Percentiles rank a stretch among this genome's conserved stretches.
Conservation (phyloP, 768 basidiomycete genomes). For the Lactarius indigo region DNA sequence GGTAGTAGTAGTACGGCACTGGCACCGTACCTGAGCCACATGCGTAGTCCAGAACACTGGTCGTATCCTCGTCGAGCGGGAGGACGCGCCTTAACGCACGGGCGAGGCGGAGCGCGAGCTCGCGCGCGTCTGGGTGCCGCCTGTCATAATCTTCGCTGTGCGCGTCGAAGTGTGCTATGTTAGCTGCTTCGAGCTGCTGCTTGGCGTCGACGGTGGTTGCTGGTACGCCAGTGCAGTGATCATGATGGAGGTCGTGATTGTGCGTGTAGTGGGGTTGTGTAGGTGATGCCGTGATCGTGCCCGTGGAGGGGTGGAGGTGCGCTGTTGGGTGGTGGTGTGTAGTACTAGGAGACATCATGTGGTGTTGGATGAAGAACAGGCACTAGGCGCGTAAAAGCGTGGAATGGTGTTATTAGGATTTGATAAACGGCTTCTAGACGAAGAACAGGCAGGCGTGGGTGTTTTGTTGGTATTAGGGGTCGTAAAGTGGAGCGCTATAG, state of each 20-base stretch:
- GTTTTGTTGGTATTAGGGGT: background rate
- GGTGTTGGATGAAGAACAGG: background rate
- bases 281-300: background rate
- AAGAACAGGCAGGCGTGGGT: too few relatives aligned
- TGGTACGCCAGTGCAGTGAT: background rate
- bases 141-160: constrained; percentile 9
- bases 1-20: background rate
- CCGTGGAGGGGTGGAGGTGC: background rate
- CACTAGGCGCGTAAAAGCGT: background rate
- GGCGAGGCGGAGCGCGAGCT: constrained; percentile 1
- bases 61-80: constrained; percentile 8
- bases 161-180: constrained; percentile 12
- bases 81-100: background rate
- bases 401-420: background rate
- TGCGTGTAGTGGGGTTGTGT: background rate
- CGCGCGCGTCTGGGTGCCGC: constrained; percentile 3
- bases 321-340: background rate
- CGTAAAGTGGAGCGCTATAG: background rate
- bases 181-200: constrained; percentile 12
- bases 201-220: background rate
- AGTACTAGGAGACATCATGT: background rate
- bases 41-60: constrained; percentile 15
- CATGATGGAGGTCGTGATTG: background rate
- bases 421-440: background rate
- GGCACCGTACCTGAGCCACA: constrained; percentile 17